These are phyloP conservation scores for Jamesozyma spencerorum DNA, from an alignment of 805 yeast genomes.

Conservation along the genomic window DNA sequence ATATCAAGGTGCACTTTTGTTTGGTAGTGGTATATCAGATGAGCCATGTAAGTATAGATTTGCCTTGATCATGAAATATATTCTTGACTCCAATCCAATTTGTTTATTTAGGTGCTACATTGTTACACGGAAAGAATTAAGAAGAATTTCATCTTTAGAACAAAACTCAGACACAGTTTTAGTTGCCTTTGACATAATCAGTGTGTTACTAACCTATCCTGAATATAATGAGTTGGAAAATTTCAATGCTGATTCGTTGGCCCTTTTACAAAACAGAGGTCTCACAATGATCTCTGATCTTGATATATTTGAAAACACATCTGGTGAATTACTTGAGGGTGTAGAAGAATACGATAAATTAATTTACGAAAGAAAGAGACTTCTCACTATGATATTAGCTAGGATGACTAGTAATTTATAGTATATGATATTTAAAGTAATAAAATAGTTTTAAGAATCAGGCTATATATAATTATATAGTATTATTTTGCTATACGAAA, in stretches of 20 bases:
- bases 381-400: slow-evolving; percentile 13
- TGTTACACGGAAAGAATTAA: slow-evolving; percentile 21
- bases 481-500: no score
- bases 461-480: background rate
- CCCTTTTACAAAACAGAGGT: slow-evolving; percentile 15
- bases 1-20: slow-evolving; percentile 29
- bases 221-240: slow-evolving; percentile 19
- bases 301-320: slow-evolving; percentile 7
- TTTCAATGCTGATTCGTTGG: slow-evolving; percentile 11
- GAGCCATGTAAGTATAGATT: slow-evolving; percentile 31
- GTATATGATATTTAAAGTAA: background rate
- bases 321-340: slow-evolving; percentile 6
- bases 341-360: slow-evolving; percentile 6
- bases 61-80: slow-evolving; percentile 25
- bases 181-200: slow-evolving; percentile 25
- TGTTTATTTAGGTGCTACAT: slow-evolving; percentile 27
- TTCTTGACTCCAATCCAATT: slow-evolving; percentile 28
- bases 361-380: slow-evolving; percentile 14
- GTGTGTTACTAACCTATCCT: slow-evolving; percentile 18
- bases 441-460: background rate
- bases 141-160: slow-evolving; percentile 20
- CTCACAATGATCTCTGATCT: slow-evolving; percentile 9
- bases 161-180: slow-evolving; percentile 22
- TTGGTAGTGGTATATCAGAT: slow-evolving; percentile 29
- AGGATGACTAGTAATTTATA: slow-evolving; percentile 10